Percentiles rank a stretch among this genome's conserved stretches.
These are phyloP conservation scores for Diaporthe sp. DNA, from an alignment of 2,329 filamentous ascomycete species.

Conservation along the genomic window DNA sequence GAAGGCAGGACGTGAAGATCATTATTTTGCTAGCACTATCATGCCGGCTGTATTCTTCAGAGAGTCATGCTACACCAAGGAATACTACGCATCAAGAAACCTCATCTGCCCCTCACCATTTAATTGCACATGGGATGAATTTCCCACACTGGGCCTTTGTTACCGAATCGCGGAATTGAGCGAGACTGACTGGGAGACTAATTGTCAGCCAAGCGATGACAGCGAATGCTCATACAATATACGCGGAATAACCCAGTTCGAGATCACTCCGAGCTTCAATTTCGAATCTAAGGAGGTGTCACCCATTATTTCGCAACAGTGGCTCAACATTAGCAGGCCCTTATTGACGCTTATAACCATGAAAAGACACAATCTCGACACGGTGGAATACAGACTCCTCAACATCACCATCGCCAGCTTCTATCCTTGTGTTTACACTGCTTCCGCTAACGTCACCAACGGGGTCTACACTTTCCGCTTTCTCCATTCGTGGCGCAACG, in stretches of 20 bases:
- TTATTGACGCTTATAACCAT: neutral
- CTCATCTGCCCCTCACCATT: neutral
- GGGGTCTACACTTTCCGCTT: neutral
- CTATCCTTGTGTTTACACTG: neutral
- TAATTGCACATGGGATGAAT: neutral
- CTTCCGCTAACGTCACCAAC: neutral
- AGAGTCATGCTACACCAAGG: neutral
- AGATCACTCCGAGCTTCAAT: neutral
- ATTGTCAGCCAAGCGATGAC: neutral
- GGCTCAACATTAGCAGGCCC: neutral
- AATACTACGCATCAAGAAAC: neutral
- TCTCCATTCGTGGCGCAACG: neutral
- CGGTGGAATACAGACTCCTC: neutral
- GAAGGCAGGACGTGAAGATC: neutral
- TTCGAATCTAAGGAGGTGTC: neutral
- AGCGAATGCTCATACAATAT: neutral
- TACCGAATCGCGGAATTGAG: neutral
- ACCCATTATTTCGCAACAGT: neutral
- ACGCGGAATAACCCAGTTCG: neutral
- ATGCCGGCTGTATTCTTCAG: neutral
- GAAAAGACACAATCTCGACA: neutral
- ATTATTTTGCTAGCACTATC: neutral
- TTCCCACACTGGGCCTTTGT: neutral
- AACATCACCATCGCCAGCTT: neutral
- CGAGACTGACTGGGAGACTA: neutral